A percentile compares a stretch with the other conserved stretches of the same genome.
These are phyloP conservation scores for Kazachstania martiniae DNA, from an alignment of 805 yeast genomes.

Conservation along the genomic window DNA sequence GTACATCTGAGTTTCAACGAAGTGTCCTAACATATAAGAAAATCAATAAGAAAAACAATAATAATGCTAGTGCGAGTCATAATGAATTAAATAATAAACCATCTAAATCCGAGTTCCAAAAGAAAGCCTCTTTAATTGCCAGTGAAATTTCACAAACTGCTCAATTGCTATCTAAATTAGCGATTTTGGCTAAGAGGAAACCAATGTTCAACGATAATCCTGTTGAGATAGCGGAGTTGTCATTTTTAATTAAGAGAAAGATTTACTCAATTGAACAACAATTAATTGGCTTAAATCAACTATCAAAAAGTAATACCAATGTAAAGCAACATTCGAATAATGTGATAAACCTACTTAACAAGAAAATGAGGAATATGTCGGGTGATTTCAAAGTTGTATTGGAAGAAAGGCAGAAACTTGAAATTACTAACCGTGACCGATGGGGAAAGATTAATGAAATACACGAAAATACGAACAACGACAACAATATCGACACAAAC, in stretches of 20 bases:
- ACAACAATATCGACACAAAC: background rate
- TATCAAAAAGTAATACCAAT: slow-evolving; percentile 36
- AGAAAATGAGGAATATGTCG: slow-evolving; percentile 83
- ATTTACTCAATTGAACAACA: slow-evolving; percentile 61
- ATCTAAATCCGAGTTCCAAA: slow-evolving; percentile 44
- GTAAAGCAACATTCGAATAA: slow-evolving; percentile 54
- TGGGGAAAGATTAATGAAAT: slow-evolving; percentile 69
- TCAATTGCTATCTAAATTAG: slow-evolving; percentile 66
- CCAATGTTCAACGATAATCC: slow-evolving; percentile 92
- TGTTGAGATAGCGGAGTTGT: slow-evolving; percentile 83
- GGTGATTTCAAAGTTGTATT: slow-evolving; percentile 87
- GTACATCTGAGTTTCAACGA: slow-evolving; percentile 88
- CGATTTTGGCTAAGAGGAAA: slow-evolving; percentile 74
- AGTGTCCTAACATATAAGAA: slow-evolving; percentile 72
- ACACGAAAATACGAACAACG: slow-evolving; percentile 1
- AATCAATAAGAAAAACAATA: slow-evolving; percentile 31
- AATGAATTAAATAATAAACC: background rate
- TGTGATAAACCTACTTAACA: slow-evolving; percentile 77
- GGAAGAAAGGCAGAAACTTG: slow-evolving; percentile 76
- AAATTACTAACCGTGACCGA: slow-evolving; percentile 66
- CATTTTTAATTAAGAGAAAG: slow-evolving; percentile 52
- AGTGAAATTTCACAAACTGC: slow-evolving; percentile 83
- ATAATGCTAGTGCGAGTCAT: background rate
- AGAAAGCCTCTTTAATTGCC: slow-evolving; percentile 71
- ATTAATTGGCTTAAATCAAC: slow-evolving; percentile 68